phyloP scores from a whole-genome alignment of 306 rosid species.

The Quillaja saponaria region DNA sequence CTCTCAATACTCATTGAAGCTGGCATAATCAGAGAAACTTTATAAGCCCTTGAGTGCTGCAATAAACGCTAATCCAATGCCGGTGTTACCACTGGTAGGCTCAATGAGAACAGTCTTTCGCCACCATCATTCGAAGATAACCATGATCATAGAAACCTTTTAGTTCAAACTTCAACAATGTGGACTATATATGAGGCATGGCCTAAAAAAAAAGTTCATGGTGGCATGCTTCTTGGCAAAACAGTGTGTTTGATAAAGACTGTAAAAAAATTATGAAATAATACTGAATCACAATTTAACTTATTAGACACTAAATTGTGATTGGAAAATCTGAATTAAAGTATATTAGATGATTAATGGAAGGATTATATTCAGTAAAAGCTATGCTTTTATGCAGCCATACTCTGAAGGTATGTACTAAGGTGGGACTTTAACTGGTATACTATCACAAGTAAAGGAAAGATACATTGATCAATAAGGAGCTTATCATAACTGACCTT shows the following conservation, averaged over 20 bases:
- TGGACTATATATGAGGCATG: conserved; percentile 1
- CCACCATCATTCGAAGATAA: conserved; percentile 22
- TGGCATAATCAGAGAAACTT: conserved; percentile 59
- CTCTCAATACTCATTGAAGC: conserved; percentile 63
- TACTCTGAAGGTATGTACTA: background rate
- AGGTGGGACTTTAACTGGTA: background rate
- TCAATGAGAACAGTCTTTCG: conserved; percentile 71
- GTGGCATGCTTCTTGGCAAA: no score
- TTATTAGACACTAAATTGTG: conserved; percentile 7
- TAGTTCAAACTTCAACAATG: conserved; percentile 28
- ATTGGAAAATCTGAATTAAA: conserved; percentile 3
- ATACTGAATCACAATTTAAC: conserved; percentile 14
- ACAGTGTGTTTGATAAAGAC: background rate
- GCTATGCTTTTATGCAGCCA: background rate
- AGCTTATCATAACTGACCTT: conserved; percentile 44
- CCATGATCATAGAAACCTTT: conserved; percentile 23
- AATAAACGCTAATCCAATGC: conserved; percentile 77
- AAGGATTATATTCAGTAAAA: background rate
- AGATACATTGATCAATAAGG: no score
- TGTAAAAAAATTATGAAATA: background rate
- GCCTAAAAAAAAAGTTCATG: background rate
- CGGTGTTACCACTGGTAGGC: conserved; percentile 81
- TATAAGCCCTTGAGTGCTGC: conserved; percentile 79
- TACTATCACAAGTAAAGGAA: background rate
- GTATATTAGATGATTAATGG: conserved; percentile 5